Evolutionary conservation across 23 red algal genomes (phyloP), one percentile per base, ranked within the genome.

Genomic region (Cyanidium caldarium): DNA sequence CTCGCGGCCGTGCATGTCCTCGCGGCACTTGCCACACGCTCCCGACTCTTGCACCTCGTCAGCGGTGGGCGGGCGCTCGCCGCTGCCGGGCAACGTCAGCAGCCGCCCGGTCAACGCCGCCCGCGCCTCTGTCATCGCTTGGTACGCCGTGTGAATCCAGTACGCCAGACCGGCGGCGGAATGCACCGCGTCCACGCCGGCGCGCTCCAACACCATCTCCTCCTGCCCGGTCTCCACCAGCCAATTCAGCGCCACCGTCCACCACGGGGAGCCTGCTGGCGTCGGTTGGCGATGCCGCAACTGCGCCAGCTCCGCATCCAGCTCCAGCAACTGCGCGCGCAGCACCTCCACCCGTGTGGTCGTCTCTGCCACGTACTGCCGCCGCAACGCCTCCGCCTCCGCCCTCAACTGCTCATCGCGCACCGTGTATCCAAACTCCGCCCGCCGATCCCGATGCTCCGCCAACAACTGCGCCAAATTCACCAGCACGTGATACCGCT

Each of bases 401-500:
- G 1, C 16, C 37, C 1, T 7, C 16, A 61, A 46, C 10, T 25
- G 19, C 2, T 31, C 46, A 3, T 75, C 70, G n/a, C 35, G 34
- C 14, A 75, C 16, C 1, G 40, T 75, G 30, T 25, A 31, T 13
- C 70, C 70, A 19, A 75, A 21, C 19, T 19, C 70, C 3, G 20
- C 16, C 16, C 35, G 58, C 36, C 26, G 1, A 13, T 1, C 36
- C 7, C 28, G 40, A n/a, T 56, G 33, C 2, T 45, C 35, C 5
- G 70, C 30, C 30, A 87, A 20, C 14, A 79, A 76, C 29, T 87
- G 37, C 20, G 56, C 35, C 37, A 85, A 70, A 35, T 95, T 95
- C 37, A 45, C 68, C 33, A 83, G 40, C 33, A 95, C 65, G 61
- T 95, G 89, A 57, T 86, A 75, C 13, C 44, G 68, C 58, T 95